Evolutionary conservation across 305 asterid species (phyloP).

Genomic region (Rubia occidens): DNA sequence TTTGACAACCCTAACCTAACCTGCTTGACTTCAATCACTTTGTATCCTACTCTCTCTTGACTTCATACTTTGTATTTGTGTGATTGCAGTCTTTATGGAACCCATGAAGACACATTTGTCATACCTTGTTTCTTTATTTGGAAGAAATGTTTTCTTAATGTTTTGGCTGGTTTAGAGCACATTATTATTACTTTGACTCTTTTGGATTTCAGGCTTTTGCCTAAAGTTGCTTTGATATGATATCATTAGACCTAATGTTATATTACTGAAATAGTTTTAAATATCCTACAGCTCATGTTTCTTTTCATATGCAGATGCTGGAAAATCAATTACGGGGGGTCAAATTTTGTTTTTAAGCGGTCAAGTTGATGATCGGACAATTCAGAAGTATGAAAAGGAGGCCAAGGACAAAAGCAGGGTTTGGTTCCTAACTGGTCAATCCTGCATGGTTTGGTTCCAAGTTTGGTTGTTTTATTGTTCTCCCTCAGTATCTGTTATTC

Average conservation of each 20-base stretch:
- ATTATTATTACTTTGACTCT: neutral
- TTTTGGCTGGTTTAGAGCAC: neutral
- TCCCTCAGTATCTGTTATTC: neutral
- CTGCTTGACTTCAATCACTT: neutral
- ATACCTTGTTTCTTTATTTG: too few species aligned
- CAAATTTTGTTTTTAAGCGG: slow-evolving; percentile 88
- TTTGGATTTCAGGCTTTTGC: neutral
- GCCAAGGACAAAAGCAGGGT: slow-evolving; percentile 97
- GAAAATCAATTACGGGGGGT: slow-evolving; percentile 95
- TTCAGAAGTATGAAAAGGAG: slow-evolving; percentile 94
- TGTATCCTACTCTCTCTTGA: too few species aligned
- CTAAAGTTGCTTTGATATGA: neutral
- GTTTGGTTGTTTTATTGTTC: neutral
- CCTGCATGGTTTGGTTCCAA: neutral
- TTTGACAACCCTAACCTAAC: neutral
- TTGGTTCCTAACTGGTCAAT: neutral
- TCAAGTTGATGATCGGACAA: slow-evolving; percentile 96
- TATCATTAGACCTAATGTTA: neutral
- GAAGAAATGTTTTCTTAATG: neutral
- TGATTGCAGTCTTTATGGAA: neutral
- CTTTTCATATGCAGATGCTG: slow-evolving; percentile 64
- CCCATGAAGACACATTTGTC: neutral
- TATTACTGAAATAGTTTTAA: too few species aligned
- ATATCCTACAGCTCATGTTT: slow-evolving; percentile 10
- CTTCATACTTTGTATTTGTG: neutral